Evolutionary conservation across 257 asterid species (phyloP).

Genomic region (Nicotiana undulata): DNA sequence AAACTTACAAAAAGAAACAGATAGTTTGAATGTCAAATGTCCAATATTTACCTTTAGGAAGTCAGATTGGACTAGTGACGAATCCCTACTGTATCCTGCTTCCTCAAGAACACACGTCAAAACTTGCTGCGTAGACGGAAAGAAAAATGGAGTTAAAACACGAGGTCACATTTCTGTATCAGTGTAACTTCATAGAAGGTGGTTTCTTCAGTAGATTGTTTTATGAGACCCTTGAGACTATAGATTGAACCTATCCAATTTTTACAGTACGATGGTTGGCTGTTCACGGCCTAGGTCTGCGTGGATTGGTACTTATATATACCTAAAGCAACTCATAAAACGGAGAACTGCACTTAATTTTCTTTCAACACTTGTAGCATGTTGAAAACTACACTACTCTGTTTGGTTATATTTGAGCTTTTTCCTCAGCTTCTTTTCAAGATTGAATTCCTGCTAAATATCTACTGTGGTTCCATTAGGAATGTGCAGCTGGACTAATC

Average conservation of each 20-base stretch:
- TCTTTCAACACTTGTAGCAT: too few relatives aligned
- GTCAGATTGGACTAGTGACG: constrained; percentile 58
- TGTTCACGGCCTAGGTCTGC: too few relatives aligned
- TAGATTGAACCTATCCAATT: too few relatives aligned
- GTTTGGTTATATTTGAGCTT: neutral
- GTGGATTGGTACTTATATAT: too few relatives aligned
- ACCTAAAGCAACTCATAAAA: too few relatives aligned
- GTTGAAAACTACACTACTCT: too few relatives aligned
- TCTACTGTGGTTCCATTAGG: too few relatives aligned
- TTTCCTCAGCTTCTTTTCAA: neutral
- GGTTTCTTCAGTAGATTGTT: too few relatives aligned
- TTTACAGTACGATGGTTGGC: too few relatives aligned
- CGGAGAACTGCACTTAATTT: too few relatives aligned
- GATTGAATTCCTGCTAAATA: neutral
- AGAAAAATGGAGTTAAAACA: neutral
- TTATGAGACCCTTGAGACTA: too few relatives aligned
- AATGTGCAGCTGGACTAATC: too few relatives aligned
- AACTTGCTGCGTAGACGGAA: constrained; percentile 40
- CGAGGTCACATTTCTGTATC: neutral
- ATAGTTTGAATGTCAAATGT: neutral
- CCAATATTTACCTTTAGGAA: constrained; percentile 57
- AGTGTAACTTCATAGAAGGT: neutral
- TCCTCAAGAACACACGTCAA: constrained; percentile 76
- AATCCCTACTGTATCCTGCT: constrained; percentile 73
- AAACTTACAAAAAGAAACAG: neutral